phyloP scores from a whole-genome alignment of 345 rosid genomes.

The Noccaea bulbosa region DNA sequence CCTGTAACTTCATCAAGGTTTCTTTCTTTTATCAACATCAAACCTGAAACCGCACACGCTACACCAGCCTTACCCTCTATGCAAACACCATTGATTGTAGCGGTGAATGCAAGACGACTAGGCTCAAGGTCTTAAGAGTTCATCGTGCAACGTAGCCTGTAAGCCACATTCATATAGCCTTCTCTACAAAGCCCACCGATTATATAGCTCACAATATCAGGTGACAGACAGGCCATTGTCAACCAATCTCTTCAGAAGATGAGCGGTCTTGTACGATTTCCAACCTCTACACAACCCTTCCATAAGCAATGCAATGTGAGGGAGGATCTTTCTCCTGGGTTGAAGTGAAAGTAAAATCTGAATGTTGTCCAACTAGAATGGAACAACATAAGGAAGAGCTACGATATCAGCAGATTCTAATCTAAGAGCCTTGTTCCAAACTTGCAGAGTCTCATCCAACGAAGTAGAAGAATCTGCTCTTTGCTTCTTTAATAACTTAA shows the following conservation, averaged over 20 bases:
- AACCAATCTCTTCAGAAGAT: conserved; percentile 45
- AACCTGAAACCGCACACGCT: conserved; percentile 36
- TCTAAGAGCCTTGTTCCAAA: conserved; percentile 67
- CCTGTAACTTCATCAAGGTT: conserved; percentile 50
- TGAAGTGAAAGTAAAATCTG: conserved; percentile 6
- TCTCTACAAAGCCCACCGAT: conserved; percentile 53
- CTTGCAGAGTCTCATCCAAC: conserved; percentile 38
- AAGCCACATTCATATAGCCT: conserved; percentile 50
- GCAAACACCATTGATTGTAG: conserved; percentile 48
- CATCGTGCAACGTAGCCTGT: conserved; percentile 47
- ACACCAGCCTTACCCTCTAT: conserved; percentile 46
- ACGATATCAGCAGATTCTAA: conserved; percentile 64
- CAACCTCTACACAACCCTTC: conserved; percentile 53
- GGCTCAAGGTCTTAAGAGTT: conserved; percentile 38
- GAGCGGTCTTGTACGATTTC: conserved; percentile 44
- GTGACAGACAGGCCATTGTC: conserved; percentile 25
- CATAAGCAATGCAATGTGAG: conserved; percentile 44
- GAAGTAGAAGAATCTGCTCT: conserved; percentile 32
- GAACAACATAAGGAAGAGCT: conserved; percentile 83
- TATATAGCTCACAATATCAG: conserved; percentile 50
- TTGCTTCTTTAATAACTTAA: conserved; percentile 42
- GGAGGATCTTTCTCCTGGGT: conserved; percentile 16
- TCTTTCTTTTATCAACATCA: conserved; percentile 52
- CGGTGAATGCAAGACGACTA: conserved; percentile 45
- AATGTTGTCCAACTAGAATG: conserved; percentile 55